phyloP scores from a whole-genome alignment of 192 early-diverging fungal genomes.

The Rhizoclosmatium globosum region DNA sequence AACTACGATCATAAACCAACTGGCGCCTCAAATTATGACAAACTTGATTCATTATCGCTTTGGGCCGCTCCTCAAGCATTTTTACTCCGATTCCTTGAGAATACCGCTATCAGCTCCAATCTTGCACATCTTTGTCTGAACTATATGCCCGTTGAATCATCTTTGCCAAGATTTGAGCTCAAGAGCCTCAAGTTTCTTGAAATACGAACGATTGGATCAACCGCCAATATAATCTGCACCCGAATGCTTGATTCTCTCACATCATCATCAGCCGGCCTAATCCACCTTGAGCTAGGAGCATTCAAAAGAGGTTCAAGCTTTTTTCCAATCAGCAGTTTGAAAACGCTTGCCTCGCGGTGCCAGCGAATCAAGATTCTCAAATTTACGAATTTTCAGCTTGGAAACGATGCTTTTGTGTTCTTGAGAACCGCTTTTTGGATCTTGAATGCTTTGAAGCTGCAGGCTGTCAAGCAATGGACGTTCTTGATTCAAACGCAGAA shows the following conservation, averaged over 20 bases:
- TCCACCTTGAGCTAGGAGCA: background rate
- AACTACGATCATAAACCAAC: background rate
- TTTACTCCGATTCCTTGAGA: background rate
- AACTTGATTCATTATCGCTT: background rate
- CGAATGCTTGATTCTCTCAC: background rate
- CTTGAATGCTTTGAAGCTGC: background rate
- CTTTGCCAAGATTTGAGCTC: background rate
- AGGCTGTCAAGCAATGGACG: background rate
- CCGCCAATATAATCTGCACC: background rate
- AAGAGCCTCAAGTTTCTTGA: background rate
- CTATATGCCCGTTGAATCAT: background rate
- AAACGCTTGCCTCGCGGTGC: background rate
- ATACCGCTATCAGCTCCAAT: background rate
- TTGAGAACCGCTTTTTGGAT: background rate
- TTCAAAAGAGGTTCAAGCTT: background rate
- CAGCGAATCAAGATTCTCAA: background rate
- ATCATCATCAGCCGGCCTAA: background rate
- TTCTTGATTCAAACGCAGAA: background rate
- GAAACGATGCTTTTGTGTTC: background rate
- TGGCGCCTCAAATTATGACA: background rate
- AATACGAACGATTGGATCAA: background rate
- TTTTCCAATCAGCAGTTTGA: background rate
- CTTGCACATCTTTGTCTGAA: background rate
- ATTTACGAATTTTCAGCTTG: background rate
- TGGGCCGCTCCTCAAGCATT: background rate